Evolutionary conservation across 306 rosid genomes (phyloP).

Genomic region (Hippophae rhamnoides): DNA sequence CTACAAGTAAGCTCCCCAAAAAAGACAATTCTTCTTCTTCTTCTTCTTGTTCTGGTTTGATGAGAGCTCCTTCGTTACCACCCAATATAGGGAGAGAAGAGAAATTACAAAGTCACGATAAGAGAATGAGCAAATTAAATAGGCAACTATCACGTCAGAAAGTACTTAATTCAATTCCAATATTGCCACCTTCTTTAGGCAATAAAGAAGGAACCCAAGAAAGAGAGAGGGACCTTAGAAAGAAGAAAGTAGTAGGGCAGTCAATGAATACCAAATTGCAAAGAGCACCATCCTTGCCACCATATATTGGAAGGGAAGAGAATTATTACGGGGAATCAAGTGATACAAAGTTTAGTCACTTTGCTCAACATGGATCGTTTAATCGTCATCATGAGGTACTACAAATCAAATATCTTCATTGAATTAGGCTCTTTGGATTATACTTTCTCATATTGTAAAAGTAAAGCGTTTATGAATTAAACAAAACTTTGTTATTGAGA

Average conservation of each 20-base stretch:
- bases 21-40: constrained; percentile 9
- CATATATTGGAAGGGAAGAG: constrained; percentile 13
- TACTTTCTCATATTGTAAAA: too few species aligned
- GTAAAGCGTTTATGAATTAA: too few species aligned
- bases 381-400: constrained; percentile 13
- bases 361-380: constrained; percentile 28
- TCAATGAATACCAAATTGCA: constrained; percentile 13
- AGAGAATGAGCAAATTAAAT: constrained; percentile 9
- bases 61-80: constrained; percentile 48
- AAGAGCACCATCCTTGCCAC: constrained; percentile 40
- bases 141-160: constrained; percentile 25
- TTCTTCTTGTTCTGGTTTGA: constrained; percentile 14
- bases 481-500: too few species aligned
- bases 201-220: constrained; percentile 35
- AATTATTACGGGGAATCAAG: constrained; percentile 2
- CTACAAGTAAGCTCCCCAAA: constrained; percentile 13
- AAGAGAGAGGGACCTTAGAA: constrained; percentile 11
- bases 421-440: too few species aligned
- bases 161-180: constrained; percentile 28
- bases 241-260: constrained; percentile 4
- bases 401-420: too few species aligned
- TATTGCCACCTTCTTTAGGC: constrained; percentile 34
- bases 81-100: constrained; percentile 30
- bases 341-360: constrained; percentile 28
- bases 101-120: constrained; percentile 10